These are phyloP conservation scores for Rhynchospora pubera DNA, from an alignment of 176 grass and related monocot species.

Conservation along the genomic window DNA sequence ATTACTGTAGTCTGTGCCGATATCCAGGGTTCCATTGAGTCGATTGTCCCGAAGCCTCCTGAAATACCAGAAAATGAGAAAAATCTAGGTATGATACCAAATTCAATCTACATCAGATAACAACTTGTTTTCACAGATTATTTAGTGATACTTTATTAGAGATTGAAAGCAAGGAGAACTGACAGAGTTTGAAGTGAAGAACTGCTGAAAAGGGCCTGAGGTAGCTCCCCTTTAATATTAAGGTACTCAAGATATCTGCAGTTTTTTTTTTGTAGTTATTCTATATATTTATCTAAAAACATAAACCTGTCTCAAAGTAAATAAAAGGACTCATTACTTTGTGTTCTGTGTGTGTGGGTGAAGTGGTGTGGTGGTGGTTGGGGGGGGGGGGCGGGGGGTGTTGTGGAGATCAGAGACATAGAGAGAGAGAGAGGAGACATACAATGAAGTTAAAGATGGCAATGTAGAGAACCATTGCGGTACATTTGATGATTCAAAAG, in stretches of 20 bases:
- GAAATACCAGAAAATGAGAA: background rate
- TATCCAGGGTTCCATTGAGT: constrained; percentile 57
- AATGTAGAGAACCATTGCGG: constrained; percentile 62
- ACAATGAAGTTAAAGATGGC: constrained; percentile 68
- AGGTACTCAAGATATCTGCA: constrained; percentile 63
- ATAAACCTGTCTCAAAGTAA: background rate
- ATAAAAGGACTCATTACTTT: background rate
- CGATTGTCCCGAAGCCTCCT: constrained; percentile 57
- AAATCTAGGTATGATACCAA: background rate
- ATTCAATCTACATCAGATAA: background rate
- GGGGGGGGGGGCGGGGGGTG: background rate
- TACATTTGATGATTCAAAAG: constrained; percentile 48
- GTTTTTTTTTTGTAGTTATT: constrained; percentile 6
- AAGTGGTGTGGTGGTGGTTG: background rate
- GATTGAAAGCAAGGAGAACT: constrained; percentile 23
- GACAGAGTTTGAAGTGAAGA: constrained; percentile 59
- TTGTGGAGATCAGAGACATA: too few species aligned
- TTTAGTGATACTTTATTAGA: background rate
- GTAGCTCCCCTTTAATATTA: constrained; percentile 39
- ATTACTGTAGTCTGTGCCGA: constrained; percentile 35
- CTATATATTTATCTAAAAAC: background rate
- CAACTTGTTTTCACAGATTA: background rate
- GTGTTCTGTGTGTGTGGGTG: background rate
- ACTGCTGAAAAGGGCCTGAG: constrained; percentile 44
- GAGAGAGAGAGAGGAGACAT: too few species aligned